Percentiles rank a stretch among this genome's conserved stretches.
Conservation (phyloP, 1,284 basidiomycete species). For the Apiotrichum laibachii region DNA sequence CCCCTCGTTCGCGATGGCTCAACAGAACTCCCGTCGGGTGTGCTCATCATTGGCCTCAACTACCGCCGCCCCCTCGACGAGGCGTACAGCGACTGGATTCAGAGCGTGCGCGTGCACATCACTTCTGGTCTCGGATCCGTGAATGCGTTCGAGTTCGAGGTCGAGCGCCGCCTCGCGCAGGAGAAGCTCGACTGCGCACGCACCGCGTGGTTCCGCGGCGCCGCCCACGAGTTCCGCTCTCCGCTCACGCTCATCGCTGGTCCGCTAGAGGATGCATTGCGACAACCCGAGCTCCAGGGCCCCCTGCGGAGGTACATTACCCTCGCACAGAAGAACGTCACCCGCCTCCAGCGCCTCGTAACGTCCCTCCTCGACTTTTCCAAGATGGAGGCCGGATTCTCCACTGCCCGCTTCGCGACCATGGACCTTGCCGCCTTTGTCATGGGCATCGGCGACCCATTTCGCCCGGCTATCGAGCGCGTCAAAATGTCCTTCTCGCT, state of each 20-base stretch:
- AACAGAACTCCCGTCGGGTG: conserved; percentile 23
- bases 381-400: conserved; percentile 33
- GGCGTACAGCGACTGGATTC: conserved; percentile 34
- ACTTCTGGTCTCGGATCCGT: conserved; percentile 14
- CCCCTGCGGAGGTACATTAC: conserved; percentile 14
- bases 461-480: conserved; percentile 31
- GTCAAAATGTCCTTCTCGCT: conserved; percentile 28
- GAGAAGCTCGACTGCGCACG: conserved; percentile 23
- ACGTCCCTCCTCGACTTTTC: conserved; percentile 36
- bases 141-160: conserved; percentile 11
- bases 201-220: conserved; percentile 31
- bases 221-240: conserved; percentile 32
- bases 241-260: conserved; percentile 34
- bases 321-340: conserved; percentile 33
- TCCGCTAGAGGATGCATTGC: conserved; percentile 30
- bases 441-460: conserved; percentile 40
- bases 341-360: conserved; percentile 33
- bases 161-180: conserved; percentile 9
- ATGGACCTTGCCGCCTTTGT: conserved; percentile 38
- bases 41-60: conserved; percentile 46
- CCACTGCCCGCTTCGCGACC: conserved; percentile 36
- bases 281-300: conserved; percentile 7
- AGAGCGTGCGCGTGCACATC: conserved; percentile 19
- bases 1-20: conserved; percentile 32
- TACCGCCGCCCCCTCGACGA: conserved; percentile 30